phyloP scores from a whole-genome alignment of 2,329 filamentous ascomycete species.

The Aureobasidium sp. region DNA sequence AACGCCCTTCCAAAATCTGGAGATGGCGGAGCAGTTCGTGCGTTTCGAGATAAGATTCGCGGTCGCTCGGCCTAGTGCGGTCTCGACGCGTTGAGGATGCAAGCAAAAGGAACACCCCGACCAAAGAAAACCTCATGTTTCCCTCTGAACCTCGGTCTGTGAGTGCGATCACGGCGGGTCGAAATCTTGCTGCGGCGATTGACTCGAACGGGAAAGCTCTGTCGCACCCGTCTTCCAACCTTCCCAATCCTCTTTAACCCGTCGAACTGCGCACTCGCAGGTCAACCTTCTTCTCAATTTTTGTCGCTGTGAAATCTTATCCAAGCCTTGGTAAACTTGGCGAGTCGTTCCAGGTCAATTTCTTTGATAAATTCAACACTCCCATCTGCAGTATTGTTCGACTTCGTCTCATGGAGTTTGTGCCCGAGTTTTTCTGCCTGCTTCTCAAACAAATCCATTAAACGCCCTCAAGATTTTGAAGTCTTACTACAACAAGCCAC shows the following conservation, averaged over 20 bases:
- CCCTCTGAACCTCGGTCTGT: neutral
- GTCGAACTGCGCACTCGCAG: neutral
- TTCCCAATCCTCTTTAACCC: neutral
- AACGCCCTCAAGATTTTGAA: neutral
- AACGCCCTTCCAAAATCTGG: neutral
- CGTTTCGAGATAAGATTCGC: conserved; percentile 1
- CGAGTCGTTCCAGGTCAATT: neutral
- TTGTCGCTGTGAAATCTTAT: neutral
- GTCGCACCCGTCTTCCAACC: neutral
- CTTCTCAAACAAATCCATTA: conserved; percentile 25
- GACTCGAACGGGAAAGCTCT: neutral
- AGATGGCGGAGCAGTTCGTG: conserved; percentile 6
- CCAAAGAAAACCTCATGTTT: neutral
- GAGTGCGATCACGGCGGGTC: neutral
- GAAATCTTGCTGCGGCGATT: conserved; percentile 5
- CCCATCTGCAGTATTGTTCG: neutral
- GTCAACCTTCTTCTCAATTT: neutral
- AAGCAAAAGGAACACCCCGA: neutral
- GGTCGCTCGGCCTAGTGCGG: neutral
- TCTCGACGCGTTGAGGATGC: neutral
- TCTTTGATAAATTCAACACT: neutral
- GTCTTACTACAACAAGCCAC: neutral
- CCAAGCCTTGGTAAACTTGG: conserved; percentile 11
- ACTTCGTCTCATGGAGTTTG: conserved; percentile 23
- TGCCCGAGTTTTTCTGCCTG: conserved; percentile 24